Evolutionary conservation across 805 yeast species (phyloP).

Genomic region (Sugiyamaella smithiae): DNA sequence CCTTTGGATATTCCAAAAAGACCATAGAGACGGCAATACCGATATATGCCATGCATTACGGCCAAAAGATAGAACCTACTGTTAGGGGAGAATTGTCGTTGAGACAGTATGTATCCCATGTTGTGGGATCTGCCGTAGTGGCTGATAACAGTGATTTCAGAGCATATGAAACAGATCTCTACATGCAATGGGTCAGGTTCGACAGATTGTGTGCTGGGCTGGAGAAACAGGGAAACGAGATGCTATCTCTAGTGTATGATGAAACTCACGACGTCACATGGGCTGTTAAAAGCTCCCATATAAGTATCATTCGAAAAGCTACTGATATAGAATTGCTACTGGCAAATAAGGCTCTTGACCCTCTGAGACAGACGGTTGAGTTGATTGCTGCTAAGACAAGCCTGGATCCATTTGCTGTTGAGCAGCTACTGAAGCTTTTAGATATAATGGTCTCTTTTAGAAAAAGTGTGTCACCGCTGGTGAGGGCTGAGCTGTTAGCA

Average conservation of each 20-base stretch:
- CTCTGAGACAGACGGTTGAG: conserved; percentile 27
- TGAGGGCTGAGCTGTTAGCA: conserved; percentile 34
- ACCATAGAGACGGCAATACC: conserved; percentile 53
- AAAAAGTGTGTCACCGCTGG: conserved; percentile 38
- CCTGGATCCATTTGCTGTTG: conserved; percentile 26
- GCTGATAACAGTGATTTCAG: conserved; percentile 29
- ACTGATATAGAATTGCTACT: conserved; percentile 36
- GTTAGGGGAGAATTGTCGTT: conserved; percentile 30
- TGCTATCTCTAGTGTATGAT: conserved; percentile 49
- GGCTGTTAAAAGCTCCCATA: conserved; percentile 37
- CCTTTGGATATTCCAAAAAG: conserved; percentile 47
- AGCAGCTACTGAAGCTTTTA: conserved; percentile 31
- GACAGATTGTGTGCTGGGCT: conserved; percentile 72
- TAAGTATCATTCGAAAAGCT: conserved; percentile 37
- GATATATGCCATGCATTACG: conserved; percentile 48
- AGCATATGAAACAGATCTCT: conserved; percentile 38
- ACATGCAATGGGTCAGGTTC: conserved; percentile 63
- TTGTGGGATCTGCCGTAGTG: conserved; percentile 16
- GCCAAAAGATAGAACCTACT: conserved; percentile 25
- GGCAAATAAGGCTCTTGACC: conserved; percentile 33
- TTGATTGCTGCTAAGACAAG: conserved; percentile 24
- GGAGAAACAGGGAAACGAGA: conserved; percentile 56
- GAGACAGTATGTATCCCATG: conserved; percentile 35
- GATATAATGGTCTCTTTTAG: conserved; percentile 42
- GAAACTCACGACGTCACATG: conserved; percentile 33